Percentiles rank a stretch among this genome's conserved stretches.
These are phyloP conservation scores for Hypomyces perniciosus DNA, from an alignment of 2,329 filamentous ascomycete genomes.

Conservation along the genomic window DNA sequence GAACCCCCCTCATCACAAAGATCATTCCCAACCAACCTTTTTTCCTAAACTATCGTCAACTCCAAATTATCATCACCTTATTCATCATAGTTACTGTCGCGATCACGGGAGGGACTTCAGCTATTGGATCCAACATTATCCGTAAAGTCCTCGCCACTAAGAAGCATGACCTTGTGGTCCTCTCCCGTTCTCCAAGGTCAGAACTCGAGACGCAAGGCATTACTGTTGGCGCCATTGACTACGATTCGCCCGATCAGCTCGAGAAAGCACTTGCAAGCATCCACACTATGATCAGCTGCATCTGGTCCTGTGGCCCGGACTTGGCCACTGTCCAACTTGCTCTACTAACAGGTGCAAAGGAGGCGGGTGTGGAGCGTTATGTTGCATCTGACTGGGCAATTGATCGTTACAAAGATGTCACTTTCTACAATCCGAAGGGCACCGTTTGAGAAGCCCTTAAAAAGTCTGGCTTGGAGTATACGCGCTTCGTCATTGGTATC, in stretches of 20 bases:
- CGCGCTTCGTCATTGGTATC: constrained; percentile 7
- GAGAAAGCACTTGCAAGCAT: constrained; percentile 5
- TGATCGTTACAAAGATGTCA: not conserved
- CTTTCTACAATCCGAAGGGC: constrained; percentile 2
- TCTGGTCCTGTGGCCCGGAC: constrained; percentile 1
- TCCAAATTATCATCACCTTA: not conserved
- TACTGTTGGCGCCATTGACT: constrained; percentile 3
- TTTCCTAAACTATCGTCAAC: too few species aligned
- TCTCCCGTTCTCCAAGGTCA: constrained; percentile 3
- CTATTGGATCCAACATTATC: constrained; percentile 10
- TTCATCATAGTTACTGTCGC: constrained; percentile 10
- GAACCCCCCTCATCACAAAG: too few species aligned
- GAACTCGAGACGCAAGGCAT: constrained; percentile 2
- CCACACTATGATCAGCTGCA: constrained; percentile 8
- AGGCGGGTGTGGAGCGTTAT: constrained; percentile 3
- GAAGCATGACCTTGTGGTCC: constrained; percentile 6
- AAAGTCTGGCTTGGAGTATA: constrained; percentile 8
- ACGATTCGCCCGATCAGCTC: not conserved
- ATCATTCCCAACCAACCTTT: too few species aligned
- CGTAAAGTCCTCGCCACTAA: constrained; percentile 5
- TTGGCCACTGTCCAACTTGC: not conserved
- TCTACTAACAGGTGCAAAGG: constrained; percentile 7
- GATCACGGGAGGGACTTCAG: constrained; percentile 5
- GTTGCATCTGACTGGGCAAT: constrained; percentile 2
- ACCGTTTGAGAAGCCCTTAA: constrained; percentile 5